phyloP scores from a whole-genome alignment of 1,284 basidiomycete species.

The Lignosus rhinocerotis region DNA sequence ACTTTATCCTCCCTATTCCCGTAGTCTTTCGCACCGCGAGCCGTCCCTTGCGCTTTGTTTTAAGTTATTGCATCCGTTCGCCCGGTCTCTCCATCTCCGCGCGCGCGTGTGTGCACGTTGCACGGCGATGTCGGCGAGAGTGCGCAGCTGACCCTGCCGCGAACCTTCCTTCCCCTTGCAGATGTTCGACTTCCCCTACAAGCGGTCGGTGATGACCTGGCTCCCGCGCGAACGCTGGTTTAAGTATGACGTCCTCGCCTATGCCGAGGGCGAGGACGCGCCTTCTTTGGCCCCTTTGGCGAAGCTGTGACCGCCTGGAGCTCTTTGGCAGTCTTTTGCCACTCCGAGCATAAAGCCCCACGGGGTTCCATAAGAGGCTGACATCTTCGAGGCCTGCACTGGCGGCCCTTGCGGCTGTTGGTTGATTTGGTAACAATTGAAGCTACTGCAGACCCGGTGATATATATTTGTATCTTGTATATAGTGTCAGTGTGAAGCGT shows the following conservation, averaged over 20 bases:
- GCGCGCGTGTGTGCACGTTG: neutral
- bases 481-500: no score
- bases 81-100: neutral
- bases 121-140: neutral
- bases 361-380: no score
- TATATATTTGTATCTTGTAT: no score
- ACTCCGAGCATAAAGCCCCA: neutral
- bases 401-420: no score
- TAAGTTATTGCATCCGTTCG: neutral
- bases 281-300: neutral
- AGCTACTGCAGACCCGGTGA: no score
- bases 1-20: no score
- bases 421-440: no score
- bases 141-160: neutral
- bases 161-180: constrained; percentile 25
- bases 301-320: neutral
- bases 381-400: no score
- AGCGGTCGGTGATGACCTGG: constrained; percentile 31
- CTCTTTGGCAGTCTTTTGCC: neutral
- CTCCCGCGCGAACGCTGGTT: constrained; percentile 35
- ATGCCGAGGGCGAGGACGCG: constrained; percentile 9
- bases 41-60: neutral
- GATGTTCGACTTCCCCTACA: constrained; percentile 38
- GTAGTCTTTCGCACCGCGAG: neutral
- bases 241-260: constrained; percentile 29